Percentiles rank a stretch among this genome's conserved stretches.
These are phyloP conservation scores for Mucor irregularis DNA, from an alignment of 371 early-diverging fungal species.

Conservation along the genomic window DNA sequence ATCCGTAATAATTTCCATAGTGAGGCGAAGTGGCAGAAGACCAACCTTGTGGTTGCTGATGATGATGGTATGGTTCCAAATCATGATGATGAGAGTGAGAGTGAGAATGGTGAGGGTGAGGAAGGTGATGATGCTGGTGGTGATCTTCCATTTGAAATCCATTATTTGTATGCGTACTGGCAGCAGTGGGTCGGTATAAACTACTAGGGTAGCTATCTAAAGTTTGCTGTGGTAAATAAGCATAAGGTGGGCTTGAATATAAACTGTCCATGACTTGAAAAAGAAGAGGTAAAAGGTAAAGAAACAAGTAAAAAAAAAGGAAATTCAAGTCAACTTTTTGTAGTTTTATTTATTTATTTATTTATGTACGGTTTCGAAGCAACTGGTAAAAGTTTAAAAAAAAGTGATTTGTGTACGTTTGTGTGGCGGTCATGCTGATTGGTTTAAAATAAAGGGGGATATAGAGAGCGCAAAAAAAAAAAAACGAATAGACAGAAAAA, in stretches of 20 bases:
- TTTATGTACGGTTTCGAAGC: background rate
- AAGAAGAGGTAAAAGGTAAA: background rate
- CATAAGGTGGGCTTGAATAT: slow-evolving; percentile 22
- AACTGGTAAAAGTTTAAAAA: background rate
- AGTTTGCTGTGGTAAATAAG: slow-evolving; percentile 11
- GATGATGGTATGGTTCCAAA: background rate
- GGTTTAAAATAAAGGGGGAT: slow-evolving; percentile 11
- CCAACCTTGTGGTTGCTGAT: background rate
- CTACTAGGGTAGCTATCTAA: too few species aligned
- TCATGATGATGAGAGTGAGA: background rate
- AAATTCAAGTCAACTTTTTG: background rate
- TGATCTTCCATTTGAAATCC: too few species aligned
- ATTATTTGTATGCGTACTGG: background rate
- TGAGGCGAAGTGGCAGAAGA: background rate
- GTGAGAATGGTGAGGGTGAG: slow-evolving; percentile 10
- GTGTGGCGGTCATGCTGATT: slow-evolving; percentile 22
- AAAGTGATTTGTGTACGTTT: too few species aligned
- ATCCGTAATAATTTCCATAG: background rate
- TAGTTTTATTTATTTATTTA: slow-evolving; percentile 3
- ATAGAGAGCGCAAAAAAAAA: background rate
- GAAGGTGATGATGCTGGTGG: slow-evolving; percentile 3
- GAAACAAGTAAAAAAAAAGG: slow-evolving; percentile 4
- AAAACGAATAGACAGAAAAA: background rate
- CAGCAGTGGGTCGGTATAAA: slow-evolving; percentile 1
- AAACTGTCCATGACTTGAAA: slow-evolving; percentile 17